A percentile compares a stretch with the other conserved stretches of the same genome.
Evolutionary conservation across 2,329 filamentous ascomycete genomes (phyloP).

Genomic region (Myriosclerotinia scirpicola): DNA sequence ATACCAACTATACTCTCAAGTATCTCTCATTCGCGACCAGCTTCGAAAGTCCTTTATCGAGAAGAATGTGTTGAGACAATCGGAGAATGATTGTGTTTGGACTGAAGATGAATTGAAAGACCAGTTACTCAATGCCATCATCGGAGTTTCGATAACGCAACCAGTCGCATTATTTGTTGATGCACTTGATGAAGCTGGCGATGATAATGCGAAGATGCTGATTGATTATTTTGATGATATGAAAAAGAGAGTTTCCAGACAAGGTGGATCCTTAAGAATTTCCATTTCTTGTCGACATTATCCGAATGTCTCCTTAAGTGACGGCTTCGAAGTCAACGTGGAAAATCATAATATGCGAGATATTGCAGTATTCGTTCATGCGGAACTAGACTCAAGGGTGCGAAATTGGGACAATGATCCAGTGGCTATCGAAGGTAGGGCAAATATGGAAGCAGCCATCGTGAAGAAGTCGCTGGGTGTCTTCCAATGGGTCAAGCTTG

Average conservation of each 20-base stretch:
- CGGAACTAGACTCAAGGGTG: conserved; percentile 26
- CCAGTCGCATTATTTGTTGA: conserved; percentile 24
- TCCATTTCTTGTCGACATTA: conserved; percentile 35
- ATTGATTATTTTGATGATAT: conserved; percentile 21
- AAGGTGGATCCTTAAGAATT: conserved; percentile 17
- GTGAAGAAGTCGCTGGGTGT: conserved; percentile 38
- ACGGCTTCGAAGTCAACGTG: conserved; percentile 34
- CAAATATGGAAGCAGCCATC: conserved; percentile 33
- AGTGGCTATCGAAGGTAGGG: neutral
- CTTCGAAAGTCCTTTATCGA: neutral
- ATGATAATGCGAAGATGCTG: conserved; percentile 20
- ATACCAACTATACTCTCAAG: conserved; percentile 32
- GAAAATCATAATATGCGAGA: conserved; percentile 41
- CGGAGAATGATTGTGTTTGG: conserved; percentile 23
- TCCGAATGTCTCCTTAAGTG: conserved; percentile 25
- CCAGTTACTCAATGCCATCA: conserved; percentile 15
- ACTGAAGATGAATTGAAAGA: conserved; percentile 16
- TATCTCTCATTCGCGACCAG: neutral
- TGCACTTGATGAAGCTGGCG: conserved; percentile 27
- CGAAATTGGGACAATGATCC: neutral
- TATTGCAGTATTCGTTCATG: conserved; percentile 39
- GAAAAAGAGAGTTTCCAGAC: neutral
- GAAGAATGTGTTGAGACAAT: neutral
- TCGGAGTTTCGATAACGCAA: neutral
- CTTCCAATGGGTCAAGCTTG: conserved; percentile 45